Evolutionary conservation across 257 asterid genomes (phyloP), one percentile per base, ranked within the genome.

Genomic region (Cynanchum wilfordii): DNA sequence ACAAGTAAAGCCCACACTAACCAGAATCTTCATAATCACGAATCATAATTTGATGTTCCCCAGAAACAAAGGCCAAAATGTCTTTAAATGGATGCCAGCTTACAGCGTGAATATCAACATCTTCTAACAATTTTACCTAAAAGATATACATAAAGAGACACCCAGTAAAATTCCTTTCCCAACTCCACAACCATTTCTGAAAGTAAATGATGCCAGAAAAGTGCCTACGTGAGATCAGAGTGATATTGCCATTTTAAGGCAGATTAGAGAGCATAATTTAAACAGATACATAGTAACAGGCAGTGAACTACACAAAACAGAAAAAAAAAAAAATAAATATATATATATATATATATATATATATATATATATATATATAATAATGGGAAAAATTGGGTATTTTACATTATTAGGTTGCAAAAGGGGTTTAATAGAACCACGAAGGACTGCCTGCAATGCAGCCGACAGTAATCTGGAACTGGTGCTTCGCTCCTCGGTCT

Each of bases 11-110:
- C 38, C 60, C 55, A 51, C 66, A 29, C 78, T 77, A 66, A 83
- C 95, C 98, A 68, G 91, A 82, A 79, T 93, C 99, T 66, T 85
- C 87, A 77, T 89, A 92, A 87, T 95, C 94, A 58, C 87, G 87
- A 67, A 92, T 74, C 59, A 90, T 90, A 81, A 92, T 90, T 73
- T 87, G 90, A 82, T 90, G 89, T 22, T 75, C 82, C 67, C 98
- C 97, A 56, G 97, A 90, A 79, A 90, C 80, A 82, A 95, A 90
- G 73, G 98, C 97, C 64, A 95, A 75, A 75, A 90, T 85, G 74
- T 84, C 87, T 71, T 90, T 92, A 79, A 86, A 87, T 24, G 83
- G 88, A 83, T 95, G 93, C 97, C 99, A 95, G 82, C 91, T 84
- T 73, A 92, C 80, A 70, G 89, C 82, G 52, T 82, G 91, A 76